Conservation (phyloP, 176 grass and related monocot species). For the Oryza glumipatula region DNA sequence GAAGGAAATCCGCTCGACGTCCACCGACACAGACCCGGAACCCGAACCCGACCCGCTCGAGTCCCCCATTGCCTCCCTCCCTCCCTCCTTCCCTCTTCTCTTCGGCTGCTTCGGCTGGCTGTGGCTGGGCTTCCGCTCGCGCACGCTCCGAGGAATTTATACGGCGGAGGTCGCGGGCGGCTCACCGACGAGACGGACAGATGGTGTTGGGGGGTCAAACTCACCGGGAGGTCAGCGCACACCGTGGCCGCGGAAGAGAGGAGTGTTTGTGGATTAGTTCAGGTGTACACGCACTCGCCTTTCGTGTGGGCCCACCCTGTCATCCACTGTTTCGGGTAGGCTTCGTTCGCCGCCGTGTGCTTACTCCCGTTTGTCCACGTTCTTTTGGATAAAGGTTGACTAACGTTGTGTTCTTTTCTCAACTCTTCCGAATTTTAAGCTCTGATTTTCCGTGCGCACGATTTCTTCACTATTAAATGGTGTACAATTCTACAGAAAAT, state of each 20-base stretch:
- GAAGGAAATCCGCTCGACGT: slow-evolving; percentile 79
- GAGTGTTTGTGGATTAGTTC: background rate
- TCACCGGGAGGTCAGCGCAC: slow-evolving; percentile 47
- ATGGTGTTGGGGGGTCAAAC: background rate
- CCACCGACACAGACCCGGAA: slow-evolving; percentile 59
- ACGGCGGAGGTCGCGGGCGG: background rate
- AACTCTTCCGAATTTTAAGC: no score
- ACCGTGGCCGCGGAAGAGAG: background rate
- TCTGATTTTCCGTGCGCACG: no score
- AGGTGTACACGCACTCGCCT: slow-evolving; percentile 20
- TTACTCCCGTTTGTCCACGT: no score
- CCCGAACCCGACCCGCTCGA: slow-evolving; percentile 56
- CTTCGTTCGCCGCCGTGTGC: no score
- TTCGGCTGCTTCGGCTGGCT: background rate
- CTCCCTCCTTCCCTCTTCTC: no score
- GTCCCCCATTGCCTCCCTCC: slow-evolving; percentile 54
- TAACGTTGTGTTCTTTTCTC: no score
- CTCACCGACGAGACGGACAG: slow-evolving; percentile 33
- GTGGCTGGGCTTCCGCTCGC: background rate
- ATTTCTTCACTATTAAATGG: no score
- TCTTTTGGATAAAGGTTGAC: no score
- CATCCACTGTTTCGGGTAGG: background rate
- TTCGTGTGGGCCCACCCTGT: background rate
- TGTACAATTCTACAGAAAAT: no score
- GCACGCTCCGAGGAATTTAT: slow-evolving; percentile 24